phyloP scores from a whole-genome alignment of 305 asterid genomes.

The Fraxinus ornus region DNA sequence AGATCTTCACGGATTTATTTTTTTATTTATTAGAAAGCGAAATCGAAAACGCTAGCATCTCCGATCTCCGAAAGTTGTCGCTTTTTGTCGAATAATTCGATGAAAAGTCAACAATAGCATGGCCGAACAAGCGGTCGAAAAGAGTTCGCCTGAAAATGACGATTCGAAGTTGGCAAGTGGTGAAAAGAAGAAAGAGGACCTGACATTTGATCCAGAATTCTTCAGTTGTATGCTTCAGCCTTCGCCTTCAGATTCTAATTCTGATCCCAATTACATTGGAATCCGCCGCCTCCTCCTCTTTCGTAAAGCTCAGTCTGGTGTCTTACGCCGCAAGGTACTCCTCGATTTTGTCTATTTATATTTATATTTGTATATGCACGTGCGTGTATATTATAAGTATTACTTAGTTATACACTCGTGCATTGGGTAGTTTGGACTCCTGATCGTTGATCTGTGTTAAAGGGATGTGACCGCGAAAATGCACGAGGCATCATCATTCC shows the following conservation, averaged over 20 bases:
- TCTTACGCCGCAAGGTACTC: slow-evolving; percentile 74
- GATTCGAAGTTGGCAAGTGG: slow-evolving; percentile 35
- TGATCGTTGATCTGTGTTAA: not conserved
- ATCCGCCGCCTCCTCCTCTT: slow-evolving; percentile 84
- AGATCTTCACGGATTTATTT: not conserved
- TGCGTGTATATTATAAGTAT: slow-evolving; percentile 3
- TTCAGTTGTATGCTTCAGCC: slow-evolving; percentile 95
- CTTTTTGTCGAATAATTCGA: slow-evolving; percentile 12
- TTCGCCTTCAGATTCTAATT: slow-evolving; percentile 68
- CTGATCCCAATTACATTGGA: slow-evolving; percentile 58
- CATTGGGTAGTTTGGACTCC: slow-evolving; percentile 16
- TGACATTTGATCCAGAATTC: slow-evolving; percentile 64
- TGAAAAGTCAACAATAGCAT: slow-evolving; percentile 37
- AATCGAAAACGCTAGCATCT: not conserved
- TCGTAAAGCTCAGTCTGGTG: slow-evolving; percentile 79
- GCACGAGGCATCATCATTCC: not conserved
- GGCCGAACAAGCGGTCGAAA: slow-evolving; percentile 50
- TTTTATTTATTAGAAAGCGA: not conserved
- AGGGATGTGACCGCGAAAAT: not conserved
- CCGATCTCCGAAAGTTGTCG: not conserved
- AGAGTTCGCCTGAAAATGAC: slow-evolving; percentile 34
- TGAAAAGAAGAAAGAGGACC: slow-evolving; percentile 35
- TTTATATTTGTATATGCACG: not conserved
- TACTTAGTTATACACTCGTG: not conserved
- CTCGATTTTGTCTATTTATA: not conserved